A percentile compares a stretch with the other conserved stretches of the same genome.
These are phyloP conservation scores for Cicer cuneatum DNA, from an alignment of 306 rosid species.

Conservation along the genomic window DNA sequence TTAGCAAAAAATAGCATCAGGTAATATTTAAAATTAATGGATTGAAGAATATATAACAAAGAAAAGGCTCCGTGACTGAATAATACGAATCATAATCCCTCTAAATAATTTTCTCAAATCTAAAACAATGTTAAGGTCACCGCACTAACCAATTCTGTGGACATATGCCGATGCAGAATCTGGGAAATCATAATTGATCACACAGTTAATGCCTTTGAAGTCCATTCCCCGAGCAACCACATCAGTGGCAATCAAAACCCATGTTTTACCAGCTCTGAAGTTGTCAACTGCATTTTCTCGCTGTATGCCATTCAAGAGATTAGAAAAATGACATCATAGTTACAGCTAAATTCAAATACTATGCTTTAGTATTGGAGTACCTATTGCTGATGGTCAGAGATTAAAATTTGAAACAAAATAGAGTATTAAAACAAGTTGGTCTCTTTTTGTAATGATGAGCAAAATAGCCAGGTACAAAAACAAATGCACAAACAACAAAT, in stretches of 20 bases:
- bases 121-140: slow-evolving; percentile 2
- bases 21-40: not conserved
- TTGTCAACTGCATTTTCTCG: slow-evolving; percentile 84
- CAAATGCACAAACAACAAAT: slow-evolving; percentile 6
- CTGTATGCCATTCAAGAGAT: slow-evolving; percentile 54
- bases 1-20: slow-evolving; percentile 8
- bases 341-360: slow-evolving; percentile 10
- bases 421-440: slow-evolving; percentile 4
- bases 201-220: slow-evolving; percentile 89
- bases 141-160: slow-evolving; percentile 86
- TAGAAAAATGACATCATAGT: slow-evolving; percentile 21
- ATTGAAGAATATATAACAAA: slow-evolving; percentile 4
- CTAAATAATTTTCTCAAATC: slow-evolving; percentile 28
- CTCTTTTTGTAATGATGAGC: not conserved
- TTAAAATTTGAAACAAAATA: not conserved
- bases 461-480: slow-evolving; percentile 26
- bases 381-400: slow-evolving; percentile 8
- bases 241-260: slow-evolving; percentile 97
- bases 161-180: slow-evolving; percentile 87
- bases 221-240: slow-evolving; percentile 99
- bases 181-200: slow-evolving; percentile 94
- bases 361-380: not conserved
- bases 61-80: slow-evolving; percentile 7
- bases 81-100: slow-evolving; percentile 25
- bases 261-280: slow-evolving; percentile 94